Evolutionary conservation across 2,329 filamentous ascomycete genomes (phyloP).

Genomic region (Nectriaceae sp.): DNA sequence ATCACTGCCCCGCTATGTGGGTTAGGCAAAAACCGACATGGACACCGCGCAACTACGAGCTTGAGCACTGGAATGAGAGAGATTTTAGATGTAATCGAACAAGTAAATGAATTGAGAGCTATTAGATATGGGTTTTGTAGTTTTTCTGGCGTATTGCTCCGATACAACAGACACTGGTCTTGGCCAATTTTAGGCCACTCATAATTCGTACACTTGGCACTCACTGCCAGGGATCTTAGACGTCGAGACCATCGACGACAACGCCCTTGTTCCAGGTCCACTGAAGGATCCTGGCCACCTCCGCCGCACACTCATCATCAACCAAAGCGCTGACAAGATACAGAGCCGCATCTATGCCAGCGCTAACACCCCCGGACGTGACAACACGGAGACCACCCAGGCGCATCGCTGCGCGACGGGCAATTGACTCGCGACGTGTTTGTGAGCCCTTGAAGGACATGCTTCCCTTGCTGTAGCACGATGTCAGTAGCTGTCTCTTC

Average conservation of each 20-base stretch:
- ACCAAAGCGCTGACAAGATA: conserved; percentile 85
- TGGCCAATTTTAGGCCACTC: conserved; percentile 1
- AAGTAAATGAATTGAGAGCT: conserved; percentile 29
- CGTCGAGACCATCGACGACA: conserved; percentile 82
- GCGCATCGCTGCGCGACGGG: conserved; percentile 74
- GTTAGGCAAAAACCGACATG: not conserved
- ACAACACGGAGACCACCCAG: conserved; percentile 72
- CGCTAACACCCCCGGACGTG: conserved; percentile 76
- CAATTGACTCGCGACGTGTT: conserved; percentile 76
- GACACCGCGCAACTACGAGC: not conserved
- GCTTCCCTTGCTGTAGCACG: conserved; percentile 68
- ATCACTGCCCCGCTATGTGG: conserved; percentile 14
- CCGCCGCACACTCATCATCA: conserved; percentile 72
- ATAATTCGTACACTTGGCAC: conserved; percentile 30
- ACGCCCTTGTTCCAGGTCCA: conserved; percentile 85
- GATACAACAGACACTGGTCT: conserved; percentile 22
- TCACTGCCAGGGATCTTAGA: conserved; percentile 52
- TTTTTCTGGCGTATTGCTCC: conserved; percentile 32
- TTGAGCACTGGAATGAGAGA: not conserved
- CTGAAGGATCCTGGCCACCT: conserved; percentile 75
- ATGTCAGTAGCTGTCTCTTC: conserved; percentile 25
- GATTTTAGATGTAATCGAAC: conserved; percentile 1
- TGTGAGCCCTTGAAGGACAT: conserved; percentile 78
- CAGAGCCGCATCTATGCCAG: conserved; percentile 80
- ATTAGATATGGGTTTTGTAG: conserved; percentile 23